Base-by-base conservation (phyloP, 768 basidiomycete species). In the Russula sp. region DNA sequence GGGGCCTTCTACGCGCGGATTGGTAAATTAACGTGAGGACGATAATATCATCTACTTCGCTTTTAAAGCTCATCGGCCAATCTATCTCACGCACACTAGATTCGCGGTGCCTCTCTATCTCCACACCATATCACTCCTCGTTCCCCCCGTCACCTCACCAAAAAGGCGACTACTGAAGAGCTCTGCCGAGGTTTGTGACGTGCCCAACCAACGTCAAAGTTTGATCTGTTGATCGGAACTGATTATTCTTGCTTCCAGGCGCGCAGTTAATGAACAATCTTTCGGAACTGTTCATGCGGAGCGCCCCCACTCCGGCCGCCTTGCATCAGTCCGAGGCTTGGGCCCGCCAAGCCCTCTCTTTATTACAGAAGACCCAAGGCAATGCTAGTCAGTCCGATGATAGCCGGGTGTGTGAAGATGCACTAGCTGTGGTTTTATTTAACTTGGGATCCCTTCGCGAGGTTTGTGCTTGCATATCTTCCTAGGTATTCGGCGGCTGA, bases 51-150 rank as follows among this genome's bases (percentile, higher is more conserved):
- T 3, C 24, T 38, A 14, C 51, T 55, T 28, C 44, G 59, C n/a
- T 67, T 64, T 44, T 50, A 60, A 73, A 48, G 54, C 38, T 63
- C 30, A 59, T 69, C 46, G 32, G 26, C 52, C 32, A 44, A 54
- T 60, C 40, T 57, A 24, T 44, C 10, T 30, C 52, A 14, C 13
- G n/a, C n/a, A 13, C 16, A 1, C 56, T 61, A 89, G 88, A 26
- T 85, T 81, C 67, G 87, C 88, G 0, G 76, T 85, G 69, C 81
- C 83, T 2, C 77, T 89, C 6, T 89, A 89, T 72, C 76, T 87
- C 11, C 85, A 86, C 65, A 85, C 87, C 9, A 79, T 86, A 51
- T 82, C 83, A 0, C 74, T 88, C 24, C 78, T 89, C 52, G 76
- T 88, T 18, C 84, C 84, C 3, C 73, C 77, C 0, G 67, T 69